Base-by-base conservation (phyloP, 495 filamentous ascomycete species). In the Bryoglossum gracile region DNA sequence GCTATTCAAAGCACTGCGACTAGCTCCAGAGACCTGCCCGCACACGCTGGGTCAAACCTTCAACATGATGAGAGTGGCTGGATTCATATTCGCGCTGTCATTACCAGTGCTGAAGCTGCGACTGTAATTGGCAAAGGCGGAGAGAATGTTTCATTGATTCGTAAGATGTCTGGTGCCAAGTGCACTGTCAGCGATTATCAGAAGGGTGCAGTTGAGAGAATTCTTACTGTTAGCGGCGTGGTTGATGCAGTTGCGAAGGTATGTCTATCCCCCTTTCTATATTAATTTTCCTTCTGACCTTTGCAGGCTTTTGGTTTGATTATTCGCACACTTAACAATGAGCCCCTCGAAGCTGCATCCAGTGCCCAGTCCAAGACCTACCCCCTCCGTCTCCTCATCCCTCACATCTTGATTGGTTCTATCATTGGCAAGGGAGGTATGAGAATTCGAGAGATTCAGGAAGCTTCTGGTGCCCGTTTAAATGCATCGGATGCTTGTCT, bases 101-200 rank as follows among this genome's bases (percentile, higher is more conserved):
- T 98, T 55, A 91, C 91, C 26, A 97, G 89, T 65, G 87, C 86
- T 35, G 92, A 98, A 67, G 92, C 92, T 56, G 92, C 92, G 21
- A 98, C 92, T 44, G 86, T 95, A 44, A 98, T 98, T 71, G 92
- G 92, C 50, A 98, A 96, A 72, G 90, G 89, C 59, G 92, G 92
- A 61, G 92, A 98, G 71, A 98, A 98, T 63, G 92, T 98, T 46
- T 90, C 89, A 51, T 83, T 89, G 65, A 95, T 97, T 55, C 81
- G 92, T 49, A 84, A 82, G 61, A 72, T 89, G 71, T 94, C 94
- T 8, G 86, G 84, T 56, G 92, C 92, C 54, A 97, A 96, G 69
- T 97, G 92, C 71, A 97, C 94, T 25, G 89, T 98, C 54, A 95
- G 89, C 71, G 92, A 98, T 64, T 98, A 97, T 61, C 82, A 91